Base-by-base conservation (phyloP, 1,139 yeast species). In the Eremothecium sinecaudum region DNA sequence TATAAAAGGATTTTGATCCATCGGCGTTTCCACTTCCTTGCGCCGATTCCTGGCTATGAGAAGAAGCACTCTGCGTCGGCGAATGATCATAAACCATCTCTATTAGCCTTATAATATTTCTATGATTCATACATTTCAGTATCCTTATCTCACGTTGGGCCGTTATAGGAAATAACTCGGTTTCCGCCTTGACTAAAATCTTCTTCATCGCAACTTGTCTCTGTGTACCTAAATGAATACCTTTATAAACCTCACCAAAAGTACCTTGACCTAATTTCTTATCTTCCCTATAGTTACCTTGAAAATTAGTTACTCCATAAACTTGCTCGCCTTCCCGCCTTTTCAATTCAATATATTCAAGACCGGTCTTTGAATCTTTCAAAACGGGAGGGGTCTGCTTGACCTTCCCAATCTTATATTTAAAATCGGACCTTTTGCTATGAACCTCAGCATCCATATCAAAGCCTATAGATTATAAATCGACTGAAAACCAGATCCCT, bases 141-240 rank as follows among this genome's bases (percentile, higher is more conserved):
- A 87, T 84, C 14, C 82, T 74, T 42, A 90, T 86, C 53, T 92
- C 99, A 43, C 99, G 69, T 60, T 87, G 72, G 4, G 98, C 96
- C 0, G 98, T 92, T 16, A 92, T 78, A 1, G 99, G 98, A 54
- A 90, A 86, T 21, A 94, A 90, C 47, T 86, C 95, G 48, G 81
- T 83, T 31, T 81, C 84, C 35, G 82, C 80, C 50, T 82, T 90
- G 43, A 82, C 73, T 15, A 87, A 64, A 32, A 90, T 73, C 53
- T 81, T 83, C 57, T 92, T 92, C 47, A 92, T 64, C 2, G 96
- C 96, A 14, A 86, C 96, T 16, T 73, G 62, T 37, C 72, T 66
- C 12, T 71, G 65, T 1, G 73, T 58, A 11, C 61, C 58, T 28
- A 60, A 55, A 43, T 69, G 72, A 13, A 62, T 50, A 4, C 94